Evolutionary conservation across 768 basidiomycete genomes (phyloP).

Genomic region (Austroboletus eburneus): DNA sequence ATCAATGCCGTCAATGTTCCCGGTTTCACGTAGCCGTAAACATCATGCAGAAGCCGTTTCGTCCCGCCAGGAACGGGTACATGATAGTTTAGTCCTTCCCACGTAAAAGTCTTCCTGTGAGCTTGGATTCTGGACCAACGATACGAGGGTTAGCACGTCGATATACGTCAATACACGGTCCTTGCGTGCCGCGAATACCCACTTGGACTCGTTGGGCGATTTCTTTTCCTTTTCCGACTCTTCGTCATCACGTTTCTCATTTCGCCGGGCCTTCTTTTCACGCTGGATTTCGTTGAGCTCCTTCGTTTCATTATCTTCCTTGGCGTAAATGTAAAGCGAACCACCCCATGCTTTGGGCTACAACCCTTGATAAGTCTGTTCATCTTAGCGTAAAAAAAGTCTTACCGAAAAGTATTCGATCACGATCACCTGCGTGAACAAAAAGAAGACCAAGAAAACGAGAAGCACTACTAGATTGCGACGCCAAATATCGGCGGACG

Average conservation of each 20-base stretch:
- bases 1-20: slow-evolving; percentile 87
- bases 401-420: slow-evolving; percentile 62
- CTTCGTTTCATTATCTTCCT: slow-evolving; percentile 51
- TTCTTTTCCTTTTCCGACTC: slow-evolving; percentile 20
- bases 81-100: slow-evolving; percentile 74
- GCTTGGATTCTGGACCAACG: neutral
- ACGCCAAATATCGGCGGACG: slow-evolving; percentile 54
- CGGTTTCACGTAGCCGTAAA: slow-evolving; percentile 78
- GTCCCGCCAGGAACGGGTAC: slow-evolving; percentile 64
- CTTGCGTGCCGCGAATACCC: slow-evolving; percentile 1
- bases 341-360: slow-evolving; percentile 33
- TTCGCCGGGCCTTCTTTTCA: slow-evolving; percentile 46
- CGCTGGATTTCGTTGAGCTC: slow-evolving; percentile 49
- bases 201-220: slow-evolving; percentile 15
- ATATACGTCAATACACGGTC: too few species aligned
- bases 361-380: neutral
- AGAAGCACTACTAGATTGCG: slow-evolving; percentile 68
- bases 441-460: slow-evolving; percentile 67
- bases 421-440: slow-evolving; percentile 60
- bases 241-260: slow-evolving; percentile 29
- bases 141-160: slow-evolving; percentile 1
- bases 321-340: slow-evolving; percentile 56
- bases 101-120: slow-evolving; percentile 58
- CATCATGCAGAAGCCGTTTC: slow-evolving; percentile 63
- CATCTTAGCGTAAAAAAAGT: slow-evolving; percentile 6